These are phyloP conservation scores for Colletotrichum sidae DNA, from an alignment of 2,329 filamentous ascomycete genomes.

Conservation along the genomic window DNA sequence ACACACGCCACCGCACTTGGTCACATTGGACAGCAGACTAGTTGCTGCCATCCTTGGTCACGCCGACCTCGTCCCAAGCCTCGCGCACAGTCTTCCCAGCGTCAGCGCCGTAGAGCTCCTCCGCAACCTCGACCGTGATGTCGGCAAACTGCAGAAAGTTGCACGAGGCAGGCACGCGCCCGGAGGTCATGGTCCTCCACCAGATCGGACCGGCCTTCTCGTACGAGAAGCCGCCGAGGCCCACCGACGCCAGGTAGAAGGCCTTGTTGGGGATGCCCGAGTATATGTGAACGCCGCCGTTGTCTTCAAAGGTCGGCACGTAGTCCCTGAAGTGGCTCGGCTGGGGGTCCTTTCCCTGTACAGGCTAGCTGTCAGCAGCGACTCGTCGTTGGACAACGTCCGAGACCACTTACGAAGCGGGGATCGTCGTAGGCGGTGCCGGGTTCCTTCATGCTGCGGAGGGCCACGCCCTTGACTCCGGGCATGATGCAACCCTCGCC, in stretches of 20 bases:
- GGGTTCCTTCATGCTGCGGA: slow-evolving; percentile 66
- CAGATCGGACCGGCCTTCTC: slow-evolving; percentile 65
- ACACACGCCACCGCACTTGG: no score
- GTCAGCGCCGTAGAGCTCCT: slow-evolving; percentile 55
- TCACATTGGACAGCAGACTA: no score
- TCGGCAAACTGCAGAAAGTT: slow-evolving; percentile 63
- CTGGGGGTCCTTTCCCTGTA: slow-evolving; percentile 64
- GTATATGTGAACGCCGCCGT: slow-evolving; percentile 66
- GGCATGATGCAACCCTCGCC: slow-evolving; percentile 65
- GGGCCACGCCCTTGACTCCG: slow-evolving; percentile 61
- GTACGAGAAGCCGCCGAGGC: slow-evolving; percentile 65
- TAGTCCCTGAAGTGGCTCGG: slow-evolving; percentile 60
- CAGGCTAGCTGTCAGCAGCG: background rate
- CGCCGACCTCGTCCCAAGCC: slow-evolving; percentile 62
- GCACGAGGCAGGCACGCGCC: slow-evolving; percentile 53
- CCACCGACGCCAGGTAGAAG: slow-evolving; percentile 61
- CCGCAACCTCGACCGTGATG: slow-evolving; percentile 58
- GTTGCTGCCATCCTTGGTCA: slow-evolving; percentile 40
- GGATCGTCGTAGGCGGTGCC: slow-evolving; percentile 65
- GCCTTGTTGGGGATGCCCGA: slow-evolving; percentile 70
- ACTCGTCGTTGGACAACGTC: no score
- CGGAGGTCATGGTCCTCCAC: slow-evolving; percentile 62
- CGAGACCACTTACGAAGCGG: slow-evolving; percentile 52
- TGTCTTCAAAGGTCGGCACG: slow-evolving; percentile 54
- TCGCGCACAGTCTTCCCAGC: slow-evolving; percentile 57